A percentile compares a stretch with the other conserved stretches of the same genome.
Conservation (phyloP, 139 green algal species). For the Desmodesmus armatus region DNA sequence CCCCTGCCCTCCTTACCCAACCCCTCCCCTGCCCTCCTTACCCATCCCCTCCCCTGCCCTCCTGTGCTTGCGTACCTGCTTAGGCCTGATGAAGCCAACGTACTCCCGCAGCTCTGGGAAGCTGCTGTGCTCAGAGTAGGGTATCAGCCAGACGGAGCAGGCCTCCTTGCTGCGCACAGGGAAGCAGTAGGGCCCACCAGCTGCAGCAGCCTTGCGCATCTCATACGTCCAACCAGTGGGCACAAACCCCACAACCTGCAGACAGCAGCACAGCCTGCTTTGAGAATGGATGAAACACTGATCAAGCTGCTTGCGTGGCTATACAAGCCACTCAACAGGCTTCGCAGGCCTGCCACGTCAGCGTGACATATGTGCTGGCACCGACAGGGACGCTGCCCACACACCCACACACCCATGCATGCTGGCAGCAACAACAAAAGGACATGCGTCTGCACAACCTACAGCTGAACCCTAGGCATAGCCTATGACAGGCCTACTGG, state of each 20-base stretch:
- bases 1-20: too few relatives aligned
- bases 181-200: background rate
- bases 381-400: too few relatives aligned
- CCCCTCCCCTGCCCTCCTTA: background rate
- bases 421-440: too few relatives aligned
- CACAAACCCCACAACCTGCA: slow-evolving; percentile 86
- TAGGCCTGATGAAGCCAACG: slow-evolving; percentile 69
- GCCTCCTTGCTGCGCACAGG: slow-evolving; percentile 3
- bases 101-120: slow-evolving; percentile 87
- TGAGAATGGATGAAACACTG: too few relatives aligned
- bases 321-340: too few relatives aligned
- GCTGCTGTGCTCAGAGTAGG: slow-evolving; percentile 92
- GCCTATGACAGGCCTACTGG: too few relatives aligned
- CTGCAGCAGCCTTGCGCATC: slow-evolving; percentile 59
- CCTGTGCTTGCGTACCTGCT: slow-evolving; percentile 56
- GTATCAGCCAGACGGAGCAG: slow-evolving; percentile 81
- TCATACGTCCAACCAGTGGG: slow-evolving; percentile 93
- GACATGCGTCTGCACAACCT: too few relatives aligned
- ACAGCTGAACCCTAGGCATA: too few relatives aligned
- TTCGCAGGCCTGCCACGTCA: too few relatives aligned
- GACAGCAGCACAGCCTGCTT: background rate
- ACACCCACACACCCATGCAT: too few relatives aligned
- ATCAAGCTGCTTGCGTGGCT: too few relatives aligned
- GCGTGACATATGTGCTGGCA: too few relatives aligned
- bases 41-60: background rate